A percentile compares a stretch with the other conserved stretches of the same genome.
These are phyloP conservation scores for Clarireedia homoeocarpa DNA, from an alignment of 2,329 filamentous ascomycete genomes.

Conservation along the genomic window DNA sequence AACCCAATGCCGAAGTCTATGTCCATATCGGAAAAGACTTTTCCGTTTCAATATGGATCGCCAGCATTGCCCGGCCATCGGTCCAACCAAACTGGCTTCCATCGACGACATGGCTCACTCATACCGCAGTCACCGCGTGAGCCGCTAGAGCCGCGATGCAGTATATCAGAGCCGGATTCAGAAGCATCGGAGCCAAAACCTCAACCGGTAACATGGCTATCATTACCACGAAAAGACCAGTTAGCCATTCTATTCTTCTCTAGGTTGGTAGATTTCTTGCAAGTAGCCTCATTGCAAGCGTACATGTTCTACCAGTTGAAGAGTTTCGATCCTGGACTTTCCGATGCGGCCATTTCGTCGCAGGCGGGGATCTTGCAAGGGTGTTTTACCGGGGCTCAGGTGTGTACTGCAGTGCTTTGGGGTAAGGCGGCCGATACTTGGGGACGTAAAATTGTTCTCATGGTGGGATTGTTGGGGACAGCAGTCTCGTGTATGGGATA, in stretches of 20 bases:
- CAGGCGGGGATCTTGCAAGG: constrained; percentile 74
- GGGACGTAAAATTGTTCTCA: constrained; percentile 71
- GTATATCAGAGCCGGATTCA: constrained; percentile 1
- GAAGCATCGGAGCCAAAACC: constrained; percentile 3
- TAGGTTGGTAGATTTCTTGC: constrained; percentile 73
- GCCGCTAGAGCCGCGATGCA: not conserved
- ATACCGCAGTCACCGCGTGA: constrained; percentile 2
- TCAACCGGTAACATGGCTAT: constrained; percentile 54
- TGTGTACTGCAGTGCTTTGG: constrained; percentile 76
- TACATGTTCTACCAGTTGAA: constrained; percentile 89
- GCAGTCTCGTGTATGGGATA: constrained; percentile 55
- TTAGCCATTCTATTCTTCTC: constrained; percentile 70
- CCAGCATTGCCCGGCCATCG: not conserved
- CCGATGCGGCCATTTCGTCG: constrained; percentile 59
- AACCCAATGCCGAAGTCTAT: not conserved
- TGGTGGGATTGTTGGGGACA: constrained; percentile 68
- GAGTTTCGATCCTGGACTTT: constrained; percentile 54
- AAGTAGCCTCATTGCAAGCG: constrained; percentile 58
- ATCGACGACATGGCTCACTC: constrained; percentile 2
- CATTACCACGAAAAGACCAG: constrained; percentile 70
- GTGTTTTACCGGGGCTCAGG: constrained; percentile 75
- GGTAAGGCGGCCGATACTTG: constrained; percentile 58
- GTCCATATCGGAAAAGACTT: not conserved
- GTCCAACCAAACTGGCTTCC: not conserved
- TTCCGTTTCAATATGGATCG: not conserved